A percentile compares a stretch with the other conserved stretches of the same genome.
Evolutionary conservation across 2,329 filamentous ascomycete genomes (phyloP).

Genomic region (Stemphylium lycopersici): DNA sequence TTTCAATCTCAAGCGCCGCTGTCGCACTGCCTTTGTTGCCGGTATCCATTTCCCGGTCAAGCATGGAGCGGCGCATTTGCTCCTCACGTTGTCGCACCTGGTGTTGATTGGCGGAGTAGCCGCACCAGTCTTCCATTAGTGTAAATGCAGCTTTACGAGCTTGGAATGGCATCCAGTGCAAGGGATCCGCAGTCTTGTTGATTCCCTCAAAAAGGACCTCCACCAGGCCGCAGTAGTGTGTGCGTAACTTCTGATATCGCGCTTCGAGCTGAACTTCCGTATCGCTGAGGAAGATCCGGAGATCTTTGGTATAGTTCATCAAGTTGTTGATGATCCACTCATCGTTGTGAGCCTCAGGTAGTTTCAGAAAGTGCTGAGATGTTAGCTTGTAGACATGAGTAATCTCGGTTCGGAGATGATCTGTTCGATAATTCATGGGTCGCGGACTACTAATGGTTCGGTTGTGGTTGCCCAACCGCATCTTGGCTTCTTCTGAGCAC

Average conservation of each 20-base stretch:
- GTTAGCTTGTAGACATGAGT: constrained; percentile 96
- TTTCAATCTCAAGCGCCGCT: constrained; percentile 95
- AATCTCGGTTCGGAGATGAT: constrained; percentile 88
- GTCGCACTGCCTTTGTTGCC: constrained; percentile 79
- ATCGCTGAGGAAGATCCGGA: constrained; percentile 94
- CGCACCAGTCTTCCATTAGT: constrained; percentile 99
- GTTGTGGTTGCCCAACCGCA: constrained; percentile 76
- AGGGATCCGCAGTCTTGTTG: constrained; percentile 81
- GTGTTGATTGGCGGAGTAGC: constrained; percentile 87
- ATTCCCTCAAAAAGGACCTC: constrained; percentile 93
- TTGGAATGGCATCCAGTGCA: constrained; percentile 97
- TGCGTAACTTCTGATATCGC: constrained; percentile 88
- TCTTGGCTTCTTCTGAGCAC: constrained; percentile 87
- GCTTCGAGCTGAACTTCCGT: constrained; percentile 93
- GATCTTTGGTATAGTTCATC: constrained; percentile 85
- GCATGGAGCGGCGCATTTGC: constrained; percentile 82
- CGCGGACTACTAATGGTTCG: constrained; percentile 78
- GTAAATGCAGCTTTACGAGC: constrained; percentile 93
- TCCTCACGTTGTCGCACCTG: constrained; percentile 85
- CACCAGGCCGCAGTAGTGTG: constrained; percentile 92
- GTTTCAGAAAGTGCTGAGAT: constrained; percentile 83
- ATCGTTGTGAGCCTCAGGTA: constrained; percentile 78
- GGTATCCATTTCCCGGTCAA: constrained; percentile 75
- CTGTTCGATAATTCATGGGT: constrained; percentile 80
- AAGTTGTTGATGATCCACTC: constrained; percentile 92